Base-by-base conservation (phyloP, 139 green algal species). In the Tetratostichococcus sp. region DNA sequence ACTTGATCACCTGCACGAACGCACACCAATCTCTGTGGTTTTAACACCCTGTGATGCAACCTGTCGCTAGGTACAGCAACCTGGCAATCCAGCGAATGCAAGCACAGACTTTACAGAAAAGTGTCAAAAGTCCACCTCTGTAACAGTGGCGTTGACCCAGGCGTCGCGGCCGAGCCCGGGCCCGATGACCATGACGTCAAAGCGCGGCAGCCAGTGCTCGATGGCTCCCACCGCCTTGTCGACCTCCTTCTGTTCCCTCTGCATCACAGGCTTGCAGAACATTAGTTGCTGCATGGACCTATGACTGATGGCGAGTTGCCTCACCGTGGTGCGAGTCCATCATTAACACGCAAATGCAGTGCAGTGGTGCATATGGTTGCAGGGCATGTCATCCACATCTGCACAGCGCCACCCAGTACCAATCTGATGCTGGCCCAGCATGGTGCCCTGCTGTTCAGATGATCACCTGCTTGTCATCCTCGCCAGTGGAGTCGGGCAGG, bases 101-200 rank as follows among this genome's bases (percentile, higher is more conserved):
- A n/a, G n/a, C n/a, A n/a, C n/a, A n/a, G n/a, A n/a, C n/a, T n/a
- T n/a, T n/a, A n/a, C n/a, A n/a, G n/a, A n/a, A n/a, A n/a, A n/a
- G n/a, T n/a, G n/a, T n/a, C n/a, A n/a, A n/a, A n/a, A n/a, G n/a
- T 11, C 6, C 30, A 87, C 80, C 73, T 85, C 30, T 22, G 71
- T 66, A 26, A 84, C 84, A 23, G 73, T 80, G 19, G 57, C 26
- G 4, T 85, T 73, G 6, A 86, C 71, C 30, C 77, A 67, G 4
- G 78, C 71, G 50, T 95, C 87, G 0, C 88, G 69, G 0, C 92
- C 93, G 30, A 97, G 78, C 0, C 93, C 93, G 0, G 93, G 92
- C 0, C 92, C 93, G 26, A 97, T 84, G 30, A 97, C 82, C 30
- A 97, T 72, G 23, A 79, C 79, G 65, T 84, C 75, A 71, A 95